Percentiles rank a stretch among this genome's conserved stretches.
These are phyloP conservation scores for Simplicillium sp. DNA, from an alignment of 2,329 filamentous ascomycete genomes.

Conservation along the genomic window DNA sequence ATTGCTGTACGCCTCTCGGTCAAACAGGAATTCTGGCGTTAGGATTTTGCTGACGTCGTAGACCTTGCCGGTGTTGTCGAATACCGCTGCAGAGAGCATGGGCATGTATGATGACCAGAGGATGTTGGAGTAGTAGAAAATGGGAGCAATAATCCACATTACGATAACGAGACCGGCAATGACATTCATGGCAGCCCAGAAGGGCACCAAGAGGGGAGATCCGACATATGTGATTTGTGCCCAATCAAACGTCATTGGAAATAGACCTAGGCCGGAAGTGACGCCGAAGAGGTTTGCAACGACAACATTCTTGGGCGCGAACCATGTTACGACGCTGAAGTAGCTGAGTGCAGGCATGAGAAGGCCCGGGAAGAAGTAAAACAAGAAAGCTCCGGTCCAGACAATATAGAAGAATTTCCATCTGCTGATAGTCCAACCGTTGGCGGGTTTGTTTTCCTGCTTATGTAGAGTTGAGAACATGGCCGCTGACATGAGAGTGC, in stretches of 20 bases:
- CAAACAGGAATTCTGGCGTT: constrained; percentile 68
- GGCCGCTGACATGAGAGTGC: constrained; percentile 76
- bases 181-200: constrained; percentile 81
- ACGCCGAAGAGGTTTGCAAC: constrained; percentile 81
- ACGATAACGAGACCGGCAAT: constrained; percentile 70
- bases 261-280: constrained; percentile 72
- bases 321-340: constrained; percentile 85
- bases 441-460: constrained; percentile 70
- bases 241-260: constrained; percentile 87
- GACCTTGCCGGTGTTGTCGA: constrained; percentile 71
- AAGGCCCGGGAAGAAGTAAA: constrained; percentile 79
- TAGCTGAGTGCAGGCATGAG: constrained; percentile 79
- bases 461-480: constrained; percentile 86
- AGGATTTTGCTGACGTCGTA: constrained; percentile 78
- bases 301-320: constrained; percentile 77
- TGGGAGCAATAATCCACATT: constrained; percentile 76
- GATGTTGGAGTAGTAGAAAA: constrained; percentile 72
- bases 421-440: constrained; percentile 73
- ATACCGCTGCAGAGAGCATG: constrained; percentile 74
- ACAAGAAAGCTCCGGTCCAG: constrained; percentile 61
- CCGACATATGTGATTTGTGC: constrained; percentile 83
- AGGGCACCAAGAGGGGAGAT: constrained; percentile 72
- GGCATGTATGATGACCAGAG: constrained; percentile 80
- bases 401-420: constrained; percentile 78
- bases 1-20: constrained; percentile 63